Base-by-base conservation (phyloP, 1,284 basidiomycete genomes). In the Ceratobasidium sp. region DNA sequence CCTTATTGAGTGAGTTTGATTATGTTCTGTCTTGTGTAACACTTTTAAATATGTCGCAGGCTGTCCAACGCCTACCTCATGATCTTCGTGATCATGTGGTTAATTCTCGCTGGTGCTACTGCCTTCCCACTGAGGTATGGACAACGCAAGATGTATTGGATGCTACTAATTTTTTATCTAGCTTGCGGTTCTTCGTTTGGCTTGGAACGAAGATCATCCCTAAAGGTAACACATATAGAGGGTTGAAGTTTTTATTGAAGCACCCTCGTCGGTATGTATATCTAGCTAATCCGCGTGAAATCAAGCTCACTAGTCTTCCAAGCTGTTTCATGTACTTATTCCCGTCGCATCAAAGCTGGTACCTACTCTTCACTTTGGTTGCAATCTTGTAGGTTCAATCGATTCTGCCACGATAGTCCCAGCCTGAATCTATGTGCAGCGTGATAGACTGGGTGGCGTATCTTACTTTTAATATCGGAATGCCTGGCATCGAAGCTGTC, bases 291-390 rank as follows among this genome's bases (percentile, higher is more conserved):
- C n/a, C n/a, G n/a, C n/a, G n/a, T n/a, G n/a, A n/a, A n/a, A n/a
- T n/a, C n/a, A n/a, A n/a, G n/a, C n/a, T n/a, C n/a, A n/a, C n/a
- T n/a, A n/a, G n/a, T n/a, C n/a, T n/a, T n/a, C n/a, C n/a, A n/a
- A n/a, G 97, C 80, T 96, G 97, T 86, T 99, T 96, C 83, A 91
- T 97, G 57, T 97, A 98, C 84, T 90, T 99, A 7, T 99, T 99
- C 82, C 97, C 97, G 0, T 93, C 95, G 0, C 94, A 96, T 80
- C 96, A 99, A 83, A 99, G 97, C 1, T 97, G 96, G 95, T 95
- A 97, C 81, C 89, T 98, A 17, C 80, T 96, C 0, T 89, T 90
- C 20, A 84, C 88, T 26, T 84, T 98, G 59, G 84, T 94, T 0
- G 57, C 93, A 10, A 82, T 87, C n/a, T n/a, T n/a, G n/a, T n/a